Evolutionary conservation across 2,329 filamentous ascomycete species (phyloP).

Genomic region (Aspergillus fijiensis): DNA sequence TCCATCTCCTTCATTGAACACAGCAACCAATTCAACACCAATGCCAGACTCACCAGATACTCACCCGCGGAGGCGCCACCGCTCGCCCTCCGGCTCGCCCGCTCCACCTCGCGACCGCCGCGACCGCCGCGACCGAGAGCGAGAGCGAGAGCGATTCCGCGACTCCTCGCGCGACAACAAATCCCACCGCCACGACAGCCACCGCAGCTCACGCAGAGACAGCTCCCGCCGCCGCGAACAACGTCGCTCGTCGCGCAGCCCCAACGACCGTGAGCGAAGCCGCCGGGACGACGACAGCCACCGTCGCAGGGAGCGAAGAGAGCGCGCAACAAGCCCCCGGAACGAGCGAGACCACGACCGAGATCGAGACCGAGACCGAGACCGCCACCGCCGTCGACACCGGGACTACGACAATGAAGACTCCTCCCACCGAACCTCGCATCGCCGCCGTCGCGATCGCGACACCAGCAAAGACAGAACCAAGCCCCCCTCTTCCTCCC

Average conservation of each 20-base stretch:
- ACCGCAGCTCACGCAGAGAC: conserved; percentile 30
- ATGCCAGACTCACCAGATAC: conserved; percentile 27
- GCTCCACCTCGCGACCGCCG: conserved; percentile 24
- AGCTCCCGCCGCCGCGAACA: conserved; percentile 22
- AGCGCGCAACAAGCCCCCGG: conserved; percentile 25
- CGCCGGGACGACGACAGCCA: conserved; percentile 23
- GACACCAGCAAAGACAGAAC: conserved; percentile 15
- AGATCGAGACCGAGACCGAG: too few relatives aligned
- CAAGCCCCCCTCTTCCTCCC: conserved; percentile 16
- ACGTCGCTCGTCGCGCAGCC: conserved; percentile 28
- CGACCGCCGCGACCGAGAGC: conserved; percentile 6
- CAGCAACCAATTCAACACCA: neutral
- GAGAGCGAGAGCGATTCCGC: conserved; percentile 16
- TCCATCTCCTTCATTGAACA: neutral
- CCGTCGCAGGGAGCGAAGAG: conserved; percentile 25
- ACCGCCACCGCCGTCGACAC: conserved; percentile 13
- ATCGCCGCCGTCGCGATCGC: conserved; percentile 28
- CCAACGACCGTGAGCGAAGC: conserved; percentile 20
- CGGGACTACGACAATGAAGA: conserved; percentile 1
- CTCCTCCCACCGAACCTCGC: conserved; percentile 27
- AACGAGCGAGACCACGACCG: conserved; percentile 26
- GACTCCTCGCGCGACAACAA: conserved; percentile 22
- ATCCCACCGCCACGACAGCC: conserved; percentile 28
- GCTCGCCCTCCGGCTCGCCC: conserved; percentile 22
- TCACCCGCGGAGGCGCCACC: conserved; percentile 23